phyloP scores from a whole-genome alignment of 225 moss, liverwort and hornwort species.

The Takakia lepidozioides region DNA sequence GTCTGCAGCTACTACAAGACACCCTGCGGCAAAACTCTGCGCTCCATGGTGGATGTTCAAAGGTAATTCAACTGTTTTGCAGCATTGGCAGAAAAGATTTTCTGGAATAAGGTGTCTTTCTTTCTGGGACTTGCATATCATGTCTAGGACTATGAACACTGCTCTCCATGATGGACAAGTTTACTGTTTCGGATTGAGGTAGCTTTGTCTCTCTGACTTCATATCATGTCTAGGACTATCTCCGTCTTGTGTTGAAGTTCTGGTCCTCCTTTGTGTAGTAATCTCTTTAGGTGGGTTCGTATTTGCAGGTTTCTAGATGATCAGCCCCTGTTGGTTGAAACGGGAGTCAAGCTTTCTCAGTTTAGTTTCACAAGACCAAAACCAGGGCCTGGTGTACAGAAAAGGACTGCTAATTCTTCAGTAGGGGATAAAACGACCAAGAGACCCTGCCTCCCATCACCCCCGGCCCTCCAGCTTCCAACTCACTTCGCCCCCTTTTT shows the following conservation, averaged over 20 bases:
- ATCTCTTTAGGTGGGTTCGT: too few relatives aligned
- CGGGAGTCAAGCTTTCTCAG: constrained; percentile 8
- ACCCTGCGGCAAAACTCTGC: constrained; percentile 38
- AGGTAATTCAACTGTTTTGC: constrained; percentile 16
- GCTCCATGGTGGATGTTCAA: constrained; percentile 41
- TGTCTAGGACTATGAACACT: too few relatives aligned
- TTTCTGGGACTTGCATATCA: too few relatives aligned
- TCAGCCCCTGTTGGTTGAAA: background rate
- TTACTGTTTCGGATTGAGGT: background rate
- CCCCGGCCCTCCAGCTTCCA: constrained; percentile 6
- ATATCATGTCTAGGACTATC: too few relatives aligned
- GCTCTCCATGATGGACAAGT: too few relatives aligned
- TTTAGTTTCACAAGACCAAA: constrained; percentile 13
- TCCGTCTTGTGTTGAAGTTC: too few relatives aligned
- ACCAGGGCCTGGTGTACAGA: constrained; percentile 11
- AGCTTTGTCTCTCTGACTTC: background rate
- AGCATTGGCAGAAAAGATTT: too few relatives aligned
- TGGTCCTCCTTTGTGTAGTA: too few relatives aligned
- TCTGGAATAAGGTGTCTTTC: too few relatives aligned
- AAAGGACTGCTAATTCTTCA: constrained; percentile 8
- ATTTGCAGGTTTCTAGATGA: constrained; percentile 20
- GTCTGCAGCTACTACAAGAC: constrained; percentile 35
- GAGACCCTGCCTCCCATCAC: constrained; percentile 2
- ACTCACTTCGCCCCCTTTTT: background rate
- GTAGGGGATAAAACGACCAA: constrained; percentile 4